Conservation (phyloP, 176 grass and related monocot species). For the Juncus inflexus region DNA sequence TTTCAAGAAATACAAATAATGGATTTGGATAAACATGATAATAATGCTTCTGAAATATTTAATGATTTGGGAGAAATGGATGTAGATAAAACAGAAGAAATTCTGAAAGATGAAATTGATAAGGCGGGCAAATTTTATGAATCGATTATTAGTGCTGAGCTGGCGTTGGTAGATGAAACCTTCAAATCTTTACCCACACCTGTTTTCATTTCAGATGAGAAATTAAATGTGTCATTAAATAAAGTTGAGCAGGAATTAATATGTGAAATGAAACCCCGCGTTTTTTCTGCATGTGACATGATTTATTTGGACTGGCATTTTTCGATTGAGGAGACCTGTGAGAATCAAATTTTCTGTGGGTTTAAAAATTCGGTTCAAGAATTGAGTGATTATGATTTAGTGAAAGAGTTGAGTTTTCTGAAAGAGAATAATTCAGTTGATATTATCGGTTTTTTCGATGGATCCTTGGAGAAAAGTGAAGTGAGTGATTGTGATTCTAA, state of each 20-base stretch:
- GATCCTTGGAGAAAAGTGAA: conserved; percentile 36
- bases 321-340: conserved; percentile 58
- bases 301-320: conserved; percentile 99
- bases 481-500: conserved; percentile 26
- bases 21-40: conserved; percentile 51
- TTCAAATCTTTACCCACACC: conserved; percentile 84
- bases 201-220: conserved; percentile 55
- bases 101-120: conserved; percentile 50
- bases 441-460: conserved; percentile 57
- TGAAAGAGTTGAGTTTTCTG: conserved; percentile 37
- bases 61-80: conserved; percentile 40
- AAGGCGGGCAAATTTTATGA: conserved; percentile 50
- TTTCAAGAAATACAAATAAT: conserved; percentile 68
- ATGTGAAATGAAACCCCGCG: conserved; percentile 46
- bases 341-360: conserved; percentile 54
- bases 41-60: conserved; percentile 54
- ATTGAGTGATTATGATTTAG: conserved; percentile 41
- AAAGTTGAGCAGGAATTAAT: conserved; percentile 41
- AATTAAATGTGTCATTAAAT: conserved; percentile 35
- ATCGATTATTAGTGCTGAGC: conserved; percentile 72
- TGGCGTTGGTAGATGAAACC: conserved; percentile 60
- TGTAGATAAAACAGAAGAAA: conserved; percentile 43
- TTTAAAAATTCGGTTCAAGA: conserved; percentile 54
- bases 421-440: conserved; percentile 32
- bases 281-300: conserved; percentile 58